Conservation (phyloP, 208 protist species). For the Naegleria lovaniensis region DNA sequence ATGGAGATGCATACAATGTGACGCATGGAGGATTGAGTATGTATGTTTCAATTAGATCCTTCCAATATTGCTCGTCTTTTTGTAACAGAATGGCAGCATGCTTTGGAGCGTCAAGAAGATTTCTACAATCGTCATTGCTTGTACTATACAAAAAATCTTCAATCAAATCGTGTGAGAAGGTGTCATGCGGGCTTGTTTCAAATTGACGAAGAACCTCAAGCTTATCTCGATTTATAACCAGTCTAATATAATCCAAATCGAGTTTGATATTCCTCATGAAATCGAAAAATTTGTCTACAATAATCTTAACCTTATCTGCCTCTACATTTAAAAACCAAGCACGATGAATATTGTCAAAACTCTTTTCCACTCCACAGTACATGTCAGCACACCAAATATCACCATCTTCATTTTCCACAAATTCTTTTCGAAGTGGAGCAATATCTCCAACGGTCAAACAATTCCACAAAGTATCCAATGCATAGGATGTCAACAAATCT, state of each 20-base stretch:
- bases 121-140: not conserved
- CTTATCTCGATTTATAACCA: conserved; percentile 29
- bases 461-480: conserved; percentile 29
- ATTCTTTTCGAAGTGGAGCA: conserved; percentile 30
- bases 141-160: conserved; percentile 35
- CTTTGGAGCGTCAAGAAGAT: not conserved
- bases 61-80: conserved; percentile 35
- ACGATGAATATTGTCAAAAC: not conserved
- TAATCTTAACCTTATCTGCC: conserved; percentile 29
- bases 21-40: conserved; percentile 31
- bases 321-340: conserved; percentile 28
- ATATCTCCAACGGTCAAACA: conserved; percentile 36
- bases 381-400: conserved; percentile 22
- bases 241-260: conserved; percentile 38
- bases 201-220: conserved; percentile 31
- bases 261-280: conserved; percentile 34
- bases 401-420: conserved; percentile 37
- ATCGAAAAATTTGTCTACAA: conserved; percentile 34
- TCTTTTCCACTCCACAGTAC: conserved; percentile 24
- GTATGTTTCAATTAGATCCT: conserved; percentile 30
- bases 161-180: conserved; percentile 32
- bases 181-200: conserved; percentile 32
- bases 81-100: not conserved
- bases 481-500: conserved; percentile 30
- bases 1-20: conserved; percentile 28